These are phyloP conservation scores for Termitomyces sp. DNA, from an alignment of 768 basidiomycete genomes.

Conservation along the genomic window DNA sequence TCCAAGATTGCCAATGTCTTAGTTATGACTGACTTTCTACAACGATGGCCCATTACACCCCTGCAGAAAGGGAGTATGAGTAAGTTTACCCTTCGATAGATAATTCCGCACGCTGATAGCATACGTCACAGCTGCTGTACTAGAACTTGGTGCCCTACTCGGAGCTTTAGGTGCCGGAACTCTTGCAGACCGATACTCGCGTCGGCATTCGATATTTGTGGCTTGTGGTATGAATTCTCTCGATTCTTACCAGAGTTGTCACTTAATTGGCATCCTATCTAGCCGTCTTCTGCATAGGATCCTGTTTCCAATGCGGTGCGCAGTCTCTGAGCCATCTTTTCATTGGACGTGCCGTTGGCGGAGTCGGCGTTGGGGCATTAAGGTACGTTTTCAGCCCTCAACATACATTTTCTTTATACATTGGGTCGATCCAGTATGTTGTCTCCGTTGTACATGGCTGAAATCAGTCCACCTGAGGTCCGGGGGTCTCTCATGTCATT, in stretches of 20 bases:
- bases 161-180: conserved; percentile 67
- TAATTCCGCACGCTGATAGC: not conserved
- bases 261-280: not conserved
- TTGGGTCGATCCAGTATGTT: conserved; percentile 52
- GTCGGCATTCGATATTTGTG: conserved; percentile 61
- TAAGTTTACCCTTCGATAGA: conserved; percentile 29
- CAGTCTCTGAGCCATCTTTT: conserved; percentile 53
- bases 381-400: conserved; percentile 38
- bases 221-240: conserved; percentile 55
- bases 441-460: conserved; percentile 80
- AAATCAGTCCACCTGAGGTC: conserved; percentile 79
- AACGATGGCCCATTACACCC: conserved; percentile 67
- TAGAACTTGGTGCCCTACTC: conserved; percentile 78
- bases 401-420: not conserved
- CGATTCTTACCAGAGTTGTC: not conserved
- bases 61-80: conserved; percentile 79
- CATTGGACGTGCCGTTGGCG: conserved; percentile 72
- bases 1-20: conserved; percentile 74
- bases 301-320: conserved; percentile 64
- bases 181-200: conserved; percentile 66
- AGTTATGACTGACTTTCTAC: conserved; percentile 73
- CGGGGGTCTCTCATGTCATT: conserved; percentile 77
- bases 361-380: conserved; percentile 75
- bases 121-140: conserved; percentile 54
- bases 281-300: conserved; percentile 75